A percentile compares a stretch with the other conserved stretches of the same genome.
Evolutionary conservation across 169 alveolate species (phyloP).

Genomic region (Eimeria acervulina): DNA sequence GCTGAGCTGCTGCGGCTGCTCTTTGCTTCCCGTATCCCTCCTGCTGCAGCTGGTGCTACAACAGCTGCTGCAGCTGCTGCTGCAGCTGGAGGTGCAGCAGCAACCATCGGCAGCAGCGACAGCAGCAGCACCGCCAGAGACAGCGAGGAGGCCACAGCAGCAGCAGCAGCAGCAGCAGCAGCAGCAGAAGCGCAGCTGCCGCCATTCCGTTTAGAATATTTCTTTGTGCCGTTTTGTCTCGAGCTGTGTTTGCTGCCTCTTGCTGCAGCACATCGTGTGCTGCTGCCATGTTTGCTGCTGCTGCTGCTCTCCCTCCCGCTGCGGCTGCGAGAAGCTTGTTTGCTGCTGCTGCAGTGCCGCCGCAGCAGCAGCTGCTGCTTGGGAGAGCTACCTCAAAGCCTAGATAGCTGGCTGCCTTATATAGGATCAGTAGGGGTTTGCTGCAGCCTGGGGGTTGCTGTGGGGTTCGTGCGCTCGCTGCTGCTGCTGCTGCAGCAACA

Average conservation of each 20-base stretch:
- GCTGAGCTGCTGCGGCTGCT: conserved; percentile 21
- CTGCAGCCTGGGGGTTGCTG: conserved; percentile 30
- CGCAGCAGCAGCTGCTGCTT: conserved; percentile 37
- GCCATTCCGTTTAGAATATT: conserved; percentile 1
- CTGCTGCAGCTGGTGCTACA: background rate
- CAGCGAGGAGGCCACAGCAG: background rate
- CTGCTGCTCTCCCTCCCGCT: conserved; percentile 42
- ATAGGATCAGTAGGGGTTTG: background rate
- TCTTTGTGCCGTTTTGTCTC: background rate
- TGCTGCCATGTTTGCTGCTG: conserved; percentile 51
- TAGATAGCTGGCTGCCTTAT: conserved; percentile 31
- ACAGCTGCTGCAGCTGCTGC: conserved; percentile 26
- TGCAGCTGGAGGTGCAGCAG: background rate
- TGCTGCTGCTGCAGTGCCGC: conserved; percentile 46
- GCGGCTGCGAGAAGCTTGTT: conserved; percentile 44
- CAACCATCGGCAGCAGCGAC: conserved; percentile 1
- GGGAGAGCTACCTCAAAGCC: conserved; percentile 16
- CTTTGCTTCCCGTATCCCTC: background rate
- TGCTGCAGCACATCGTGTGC: conserved; percentile 53
- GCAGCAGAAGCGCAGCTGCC: background rate
- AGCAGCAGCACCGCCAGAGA: conserved; percentile 38
- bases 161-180: conserved; percentile 22
- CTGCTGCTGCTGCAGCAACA: conserved; percentile 55
- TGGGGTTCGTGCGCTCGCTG: background rate
- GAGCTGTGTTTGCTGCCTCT: conserved; percentile 41